Base-by-base conservation (phyloP, 495 filamentous ascomycete genomes). In the Immersiella caudata region DNA sequence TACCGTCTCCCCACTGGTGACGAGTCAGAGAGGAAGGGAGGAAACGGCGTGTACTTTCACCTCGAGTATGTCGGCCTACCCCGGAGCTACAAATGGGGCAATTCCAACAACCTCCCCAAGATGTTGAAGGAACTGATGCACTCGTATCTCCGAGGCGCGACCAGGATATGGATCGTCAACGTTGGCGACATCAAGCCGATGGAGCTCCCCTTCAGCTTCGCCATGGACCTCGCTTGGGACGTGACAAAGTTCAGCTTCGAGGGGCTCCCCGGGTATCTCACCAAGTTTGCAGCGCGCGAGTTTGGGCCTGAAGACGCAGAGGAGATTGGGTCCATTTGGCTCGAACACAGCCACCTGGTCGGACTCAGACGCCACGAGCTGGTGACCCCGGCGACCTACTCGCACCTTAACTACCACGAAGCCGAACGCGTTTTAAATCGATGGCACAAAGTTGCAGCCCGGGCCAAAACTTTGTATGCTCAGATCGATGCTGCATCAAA, bases 161-260 rank as follows among this genome's bases (percentile, higher is more conserved):
- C 79, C 18, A 78, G 80, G 54, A 87, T 90, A 61, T 90, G 88
- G 88, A 82, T 90, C 49, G 82, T 89, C 63, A 90, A 90, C 66
- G 83, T 90, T 26, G 88, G 88, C 8, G 88, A 90, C 70, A 76
- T 90, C 29, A 89, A 89, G 64, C 83, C 84, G 16, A 77, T 86
- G 20, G 87, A 75, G 25, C 66, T 75, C 29, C 75, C 73, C 7
- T 66, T 73, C 24, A 62, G 62, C 6, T 70, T 77, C 50, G 52
- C 65, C 26, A 75, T 88, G 75, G 85, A 86, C 63, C 68, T 89
- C 40, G 87, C 85, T 0, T 88, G 87, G 72, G 81, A 88, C 69
- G 82, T 79, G 6, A 70, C 79, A 8, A 71, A 73, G 25, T 85
- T 79, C 54, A 63, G 51, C 40, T 73, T 90, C 59, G 78, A 83